A percentile compares a stretch with the other conserved stretches of the same genome.
These are phyloP conservation scores for Backusella tuberculispora DNA, from an alignment of 192 early-diverging fungal genomes.

Conservation along the genomic window DNA sequence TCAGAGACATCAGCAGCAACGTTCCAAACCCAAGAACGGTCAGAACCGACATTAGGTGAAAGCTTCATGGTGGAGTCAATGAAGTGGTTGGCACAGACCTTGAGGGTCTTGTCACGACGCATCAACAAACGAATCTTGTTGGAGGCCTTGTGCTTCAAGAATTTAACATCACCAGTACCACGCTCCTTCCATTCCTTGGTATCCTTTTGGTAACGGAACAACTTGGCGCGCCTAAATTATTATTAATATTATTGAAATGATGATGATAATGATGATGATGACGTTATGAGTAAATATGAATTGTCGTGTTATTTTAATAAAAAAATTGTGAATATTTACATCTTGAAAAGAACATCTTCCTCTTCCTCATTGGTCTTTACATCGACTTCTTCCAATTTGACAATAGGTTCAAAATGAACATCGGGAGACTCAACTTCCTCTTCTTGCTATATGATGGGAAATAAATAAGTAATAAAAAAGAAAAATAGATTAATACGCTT, in stretches of 20 bases:
- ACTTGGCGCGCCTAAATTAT: conserved; percentile 83
- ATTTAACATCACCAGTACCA: conserved; percentile 96
- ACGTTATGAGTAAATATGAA: no score
- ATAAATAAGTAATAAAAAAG: neutral
- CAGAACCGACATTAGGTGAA: conserved; percentile 94
- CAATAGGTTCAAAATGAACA: conserved; percentile 94
- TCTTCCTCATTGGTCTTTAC: conserved; percentile 98
- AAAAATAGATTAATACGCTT: neutral
- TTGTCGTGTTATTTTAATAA: neutral
- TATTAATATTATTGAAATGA: neutral
- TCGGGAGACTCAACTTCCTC: conserved; percentile 83
- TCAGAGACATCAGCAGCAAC: conserved; percentile 90
- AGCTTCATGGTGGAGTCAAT: conserved; percentile 87
- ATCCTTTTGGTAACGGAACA: conserved; percentile 95
- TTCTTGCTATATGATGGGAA: conserved; percentile 55
- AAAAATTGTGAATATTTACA: conserved; percentile 48
- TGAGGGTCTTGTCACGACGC: conserved; percentile 97
- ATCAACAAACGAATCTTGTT: conserved; percentile 95
- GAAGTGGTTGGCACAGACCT: conserved; percentile 99
- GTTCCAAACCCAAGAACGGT: conserved; percentile 99
- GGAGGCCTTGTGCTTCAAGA: conserved; percentile 90
- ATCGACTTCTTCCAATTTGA: conserved; percentile 91
- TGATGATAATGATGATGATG: neutral
- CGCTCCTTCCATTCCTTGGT: conserved; percentile 99
- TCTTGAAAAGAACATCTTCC: conserved; percentile 91